Conservation (phyloP, 306 rosid genomes). For the Prinsepia uniflora region DNA sequence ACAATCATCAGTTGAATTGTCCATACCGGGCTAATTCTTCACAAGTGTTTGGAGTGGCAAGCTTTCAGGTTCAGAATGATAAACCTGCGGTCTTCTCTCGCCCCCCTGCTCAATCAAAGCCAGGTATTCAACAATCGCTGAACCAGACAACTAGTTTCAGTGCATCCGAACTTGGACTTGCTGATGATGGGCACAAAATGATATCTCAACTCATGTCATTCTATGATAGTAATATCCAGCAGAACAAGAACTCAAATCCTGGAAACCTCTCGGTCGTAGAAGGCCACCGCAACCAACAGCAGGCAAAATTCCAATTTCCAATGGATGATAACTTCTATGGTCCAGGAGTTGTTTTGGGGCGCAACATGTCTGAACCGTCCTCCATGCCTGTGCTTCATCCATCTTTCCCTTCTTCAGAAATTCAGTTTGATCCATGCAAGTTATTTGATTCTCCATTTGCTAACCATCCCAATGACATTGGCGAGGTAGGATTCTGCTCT, state of each 20-base stretch:
- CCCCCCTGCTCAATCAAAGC: slow-evolving; percentile 28
- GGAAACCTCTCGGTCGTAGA: slow-evolving; percentile 12
- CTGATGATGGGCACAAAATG: slow-evolving; percentile 46
- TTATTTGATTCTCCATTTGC: slow-evolving; percentile 42
- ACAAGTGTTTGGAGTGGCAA: slow-evolving; percentile 32
- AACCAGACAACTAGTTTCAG: slow-evolving; percentile 22
- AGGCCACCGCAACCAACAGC: slow-evolving; percentile 28
- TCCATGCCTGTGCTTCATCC: slow-evolving; percentile 22
- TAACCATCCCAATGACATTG: slow-evolving; percentile 18
- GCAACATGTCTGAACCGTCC: slow-evolving; percentile 13
- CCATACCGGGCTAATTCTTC: slow-evolving; percentile 27
- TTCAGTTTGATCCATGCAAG: slow-evolving; percentile 31
- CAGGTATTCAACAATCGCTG: slow-evolving; percentile 11
- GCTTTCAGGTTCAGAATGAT: slow-evolving; percentile 30
- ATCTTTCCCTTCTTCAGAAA: slow-evolving; percentile 21
- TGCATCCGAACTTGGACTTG: slow-evolving; percentile 34
- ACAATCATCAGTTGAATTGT: slow-evolving; percentile 53
- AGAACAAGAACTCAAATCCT: slow-evolving; percentile 24
- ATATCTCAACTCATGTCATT: slow-evolving; percentile 41
- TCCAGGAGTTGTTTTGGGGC: slow-evolving; percentile 29
- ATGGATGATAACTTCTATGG: slow-evolving; percentile 25
- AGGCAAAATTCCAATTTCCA: slow-evolving; percentile 19
- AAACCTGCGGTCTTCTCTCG: slow-evolving; percentile 24
- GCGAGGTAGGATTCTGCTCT: slow-evolving; percentile 34
- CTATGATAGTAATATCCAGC: slow-evolving; percentile 36